Base-by-base conservation (phyloP, 1,139 yeast genomes). In the Schizosaccharomyces versatilis region DNA sequence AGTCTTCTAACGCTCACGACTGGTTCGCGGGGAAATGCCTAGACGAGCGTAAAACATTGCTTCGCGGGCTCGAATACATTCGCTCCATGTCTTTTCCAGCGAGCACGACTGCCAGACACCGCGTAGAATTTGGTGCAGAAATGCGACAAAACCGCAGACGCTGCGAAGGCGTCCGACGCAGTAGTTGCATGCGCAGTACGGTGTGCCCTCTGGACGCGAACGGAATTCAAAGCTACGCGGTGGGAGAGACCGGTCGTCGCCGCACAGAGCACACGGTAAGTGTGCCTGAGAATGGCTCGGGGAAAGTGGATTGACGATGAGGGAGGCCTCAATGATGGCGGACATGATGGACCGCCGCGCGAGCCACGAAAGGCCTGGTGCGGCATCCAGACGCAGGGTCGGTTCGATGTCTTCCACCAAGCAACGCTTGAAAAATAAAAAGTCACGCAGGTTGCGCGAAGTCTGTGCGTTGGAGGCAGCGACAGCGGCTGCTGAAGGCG, bases 351-450 rank as follows among this genome's bases (percentile, higher is more conserved):
- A 72, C 61, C 80, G 73, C 59, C 76, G 71, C 47, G 73, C 74
- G 54, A 78, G 68, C 78, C 80, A 78, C 41, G 79, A 73, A 55
- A 80, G 66, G 9, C 79, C 80, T 1, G 81, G 78, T 0, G 85
- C 49, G 14, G 19, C 64, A 57, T 80, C 85, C 17, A 81, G 66
- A 55, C 78, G 71, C 49, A 81, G 64, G 0, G 79, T 71, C 2
- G 86, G 84, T 62, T 84, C 95, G 56, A 90, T 73, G 65, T 90
- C 98, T 61, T 85, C 94, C 10, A 71, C 62, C 65, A 86, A 71
- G 32, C 84, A 68, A 58, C 76, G 74, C 59, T 79, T 79, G 66
- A 82, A 78, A 64, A 81, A 80, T 60, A 75, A 74, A 10, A 80
- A 73, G 17, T 76, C 79, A 60, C 73, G 76, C 56, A 78, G 62